A percentile compares a stretch with the other conserved stretches of the same genome.
Evolutionary conservation across 2,329 filamentous ascomycete species (phyloP).

Genomic region (Alternaria sp.): DNA sequence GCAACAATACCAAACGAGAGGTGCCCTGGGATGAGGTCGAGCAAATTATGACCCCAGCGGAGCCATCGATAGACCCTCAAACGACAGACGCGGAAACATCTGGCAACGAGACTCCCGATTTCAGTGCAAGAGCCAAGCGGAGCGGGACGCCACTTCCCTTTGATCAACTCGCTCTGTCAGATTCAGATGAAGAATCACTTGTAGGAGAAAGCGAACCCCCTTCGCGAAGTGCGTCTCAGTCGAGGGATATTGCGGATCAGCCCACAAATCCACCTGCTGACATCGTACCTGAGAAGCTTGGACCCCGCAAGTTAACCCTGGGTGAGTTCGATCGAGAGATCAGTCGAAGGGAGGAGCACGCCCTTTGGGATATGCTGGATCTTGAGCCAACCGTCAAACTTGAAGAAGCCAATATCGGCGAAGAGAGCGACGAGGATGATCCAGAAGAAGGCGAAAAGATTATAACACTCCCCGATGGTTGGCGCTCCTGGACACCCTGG

Average conservation of each 20-base stretch:
- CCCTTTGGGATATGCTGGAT: conserved; percentile 54
- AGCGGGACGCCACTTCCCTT: conserved; percentile 38
- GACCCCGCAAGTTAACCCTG: conserved; percentile 8
- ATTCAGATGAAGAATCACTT: conserved; percentile 14
- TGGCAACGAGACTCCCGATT: conserved; percentile 17
- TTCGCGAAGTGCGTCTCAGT: not conserved
- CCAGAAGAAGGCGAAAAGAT: conserved; percentile 26
- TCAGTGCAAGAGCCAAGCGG: conserved; percentile 29
- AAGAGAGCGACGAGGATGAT: conserved; percentile 26
- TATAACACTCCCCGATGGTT: conserved; percentile 51
- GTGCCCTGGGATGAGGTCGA: conserved; percentile 53
- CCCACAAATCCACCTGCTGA: conserved; percentile 4
- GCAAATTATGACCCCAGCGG: conserved; percentile 22
- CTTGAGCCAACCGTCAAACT: conserved; percentile 22
- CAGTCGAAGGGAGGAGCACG: conserved; percentile 53
- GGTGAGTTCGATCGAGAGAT: conserved; percentile 56
- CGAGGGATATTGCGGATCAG: conserved; percentile 5
- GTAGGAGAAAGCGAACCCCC: not conserved
- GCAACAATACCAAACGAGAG: conserved; percentile 41
- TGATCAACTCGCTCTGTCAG: conserved; percentile 14
- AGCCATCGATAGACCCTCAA: conserved; percentile 30
- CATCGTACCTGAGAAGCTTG: not conserved
- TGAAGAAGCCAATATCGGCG: conserved; percentile 23
- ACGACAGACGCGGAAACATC: conserved; percentile 37
- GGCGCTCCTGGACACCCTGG: conserved; percentile 56